A percentile compares a stretch with the other conserved stretches of the same genome.
Evolutionary conservation across 2,329 filamentous ascomycete species (phyloP).

Genomic region (Alternaria angustiovoidea): DNA sequence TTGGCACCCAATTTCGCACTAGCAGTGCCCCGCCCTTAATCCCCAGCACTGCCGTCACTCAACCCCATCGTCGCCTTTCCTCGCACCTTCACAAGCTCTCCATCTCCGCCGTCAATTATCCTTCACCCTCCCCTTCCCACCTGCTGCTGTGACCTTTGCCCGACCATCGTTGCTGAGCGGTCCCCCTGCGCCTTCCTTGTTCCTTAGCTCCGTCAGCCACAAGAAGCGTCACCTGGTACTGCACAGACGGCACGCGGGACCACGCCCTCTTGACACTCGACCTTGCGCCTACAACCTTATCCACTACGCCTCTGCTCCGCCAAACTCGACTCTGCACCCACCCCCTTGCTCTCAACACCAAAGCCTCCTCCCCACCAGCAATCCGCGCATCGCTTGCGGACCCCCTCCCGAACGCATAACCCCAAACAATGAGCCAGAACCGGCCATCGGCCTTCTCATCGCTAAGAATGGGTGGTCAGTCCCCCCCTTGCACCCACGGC

Average conservation of each 20-base stretch:
- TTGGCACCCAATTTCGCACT: conserved; percentile 25
- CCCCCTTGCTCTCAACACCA: conserved; percentile 56
- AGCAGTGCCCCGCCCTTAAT: conserved; percentile 30
- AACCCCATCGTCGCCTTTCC: conserved; percentile 33
- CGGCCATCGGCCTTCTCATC: conserved; percentile 86
- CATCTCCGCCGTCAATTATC: conserved; percentile 34
- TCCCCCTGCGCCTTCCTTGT: conserved; percentile 30
- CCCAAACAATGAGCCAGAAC: conserved; percentile 80
- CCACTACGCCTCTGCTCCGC: conserved; percentile 63
- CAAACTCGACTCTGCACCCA: conserved; percentile 52
- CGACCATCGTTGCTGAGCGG: conserved; percentile 24
- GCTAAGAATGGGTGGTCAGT: conserved; percentile 97
- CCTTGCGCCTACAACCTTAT: conserved; percentile 39
- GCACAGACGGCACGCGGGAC: conserved; percentile 32
- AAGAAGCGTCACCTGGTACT: conserved; percentile 29
- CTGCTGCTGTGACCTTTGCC: conserved; percentile 12
- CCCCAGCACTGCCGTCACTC: conserved; percentile 36
- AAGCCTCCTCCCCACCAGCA: conserved; percentile 54
- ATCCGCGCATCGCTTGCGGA: conserved; percentile 43
- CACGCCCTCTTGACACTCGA: conserved; percentile 34
- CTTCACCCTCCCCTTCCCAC: conserved; percentile 12
- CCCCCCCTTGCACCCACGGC: neutral
- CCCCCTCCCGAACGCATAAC: conserved; percentile 33
- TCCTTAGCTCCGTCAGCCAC: conserved; percentile 28
- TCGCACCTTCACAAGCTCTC: conserved; percentile 28